A percentile compares a stretch with the other conserved stretches of the same genome.
phyloP scores from a whole-genome alignment of 345 rosid species.

The Alliaria petiolata region DNA sequence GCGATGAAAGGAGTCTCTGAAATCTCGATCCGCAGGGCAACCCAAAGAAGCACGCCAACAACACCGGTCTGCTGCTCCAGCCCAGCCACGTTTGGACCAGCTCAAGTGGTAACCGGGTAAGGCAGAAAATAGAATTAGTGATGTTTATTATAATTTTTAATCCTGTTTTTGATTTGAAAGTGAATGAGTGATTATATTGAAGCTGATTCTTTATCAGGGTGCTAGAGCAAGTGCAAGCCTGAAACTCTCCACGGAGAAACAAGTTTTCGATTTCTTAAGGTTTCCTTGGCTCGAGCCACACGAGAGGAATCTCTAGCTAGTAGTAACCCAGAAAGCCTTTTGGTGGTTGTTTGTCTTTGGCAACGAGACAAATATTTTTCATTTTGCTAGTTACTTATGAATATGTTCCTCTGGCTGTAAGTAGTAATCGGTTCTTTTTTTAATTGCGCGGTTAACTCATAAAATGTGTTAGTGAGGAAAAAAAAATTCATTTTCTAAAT shows the following conservation, averaged over 20 bases:
- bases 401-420: neutral
- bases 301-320: constrained; percentile 74
- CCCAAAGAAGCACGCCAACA: no score
- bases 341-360: neutral
- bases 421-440: neutral
- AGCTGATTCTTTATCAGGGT: constrained; percentile 43
- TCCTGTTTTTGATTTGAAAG: neutral
- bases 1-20: no score
- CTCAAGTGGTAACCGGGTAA: constrained; percentile 73
- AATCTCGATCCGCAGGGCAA: no score
- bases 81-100: no score
- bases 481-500: no score
- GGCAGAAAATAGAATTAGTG: neutral
- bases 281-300: constrained; percentile 82
- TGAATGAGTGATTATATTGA: neutral
- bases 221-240: constrained; percentile 56
- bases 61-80: no score
- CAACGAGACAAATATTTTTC: neutral
- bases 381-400: neutral
- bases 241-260: constrained; percentile 57
- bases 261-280: constrained; percentile 82
- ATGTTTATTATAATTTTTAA: no score
- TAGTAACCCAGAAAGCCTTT: neutral
- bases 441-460: no score
- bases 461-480: no score